phyloP scores from a whole-genome alignment of 2,329 filamentous ascomycete genomes.

The Fusarium veterinarium region DNA sequence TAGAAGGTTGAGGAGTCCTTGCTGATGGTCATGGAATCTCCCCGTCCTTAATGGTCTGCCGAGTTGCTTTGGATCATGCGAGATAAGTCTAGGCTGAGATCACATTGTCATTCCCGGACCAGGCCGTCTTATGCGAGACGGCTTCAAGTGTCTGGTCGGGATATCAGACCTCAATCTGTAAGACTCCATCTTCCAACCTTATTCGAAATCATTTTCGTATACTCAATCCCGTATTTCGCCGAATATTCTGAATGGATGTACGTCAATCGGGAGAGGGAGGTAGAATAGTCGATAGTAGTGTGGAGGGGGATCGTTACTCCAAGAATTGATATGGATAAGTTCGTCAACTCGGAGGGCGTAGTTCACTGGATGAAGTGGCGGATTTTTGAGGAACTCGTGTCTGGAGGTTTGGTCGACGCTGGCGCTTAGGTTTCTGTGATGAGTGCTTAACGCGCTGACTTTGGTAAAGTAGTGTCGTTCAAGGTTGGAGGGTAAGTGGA shows the following conservation, averaged over 20 bases:
- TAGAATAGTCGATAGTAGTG: slow-evolving; percentile 44
- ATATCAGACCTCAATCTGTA: no score
- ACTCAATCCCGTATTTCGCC: slow-evolving; percentile 36
- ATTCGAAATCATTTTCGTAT: slow-evolving; percentile 35
- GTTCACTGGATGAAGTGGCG: slow-evolving; percentile 40
- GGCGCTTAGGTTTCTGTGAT: slow-evolving; percentile 38
- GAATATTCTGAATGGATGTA: slow-evolving; percentile 6
- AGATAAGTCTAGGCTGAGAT: no score
- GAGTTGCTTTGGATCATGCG: no score
- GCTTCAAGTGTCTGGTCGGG: no score
- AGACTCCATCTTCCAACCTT: slow-evolving; percentile 56
- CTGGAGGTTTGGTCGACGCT: slow-evolving; percentile 27
- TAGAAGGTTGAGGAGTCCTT: no score
- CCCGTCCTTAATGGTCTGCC: no score
- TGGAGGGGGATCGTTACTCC: slow-evolving; percentile 26
- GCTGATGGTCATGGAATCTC: no score
- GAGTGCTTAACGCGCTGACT: slow-evolving; percentile 16
- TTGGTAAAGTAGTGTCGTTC: slow-evolving; percentile 18
- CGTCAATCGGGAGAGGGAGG: slow-evolving; percentile 34
- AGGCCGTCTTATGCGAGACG: no score
- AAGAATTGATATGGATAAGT: slow-evolving; percentile 38
- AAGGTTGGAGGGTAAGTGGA: slow-evolving; percentile 29
- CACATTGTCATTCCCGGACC: no score
- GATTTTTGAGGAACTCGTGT: slow-evolving; percentile 36
- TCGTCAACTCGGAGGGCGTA: slow-evolving; percentile 38